These are phyloP conservation scores for Aaosphaeria arxii DNA, from an alignment of 2,329 filamentous ascomycete genomes.

Conservation along the genomic window DNA sequence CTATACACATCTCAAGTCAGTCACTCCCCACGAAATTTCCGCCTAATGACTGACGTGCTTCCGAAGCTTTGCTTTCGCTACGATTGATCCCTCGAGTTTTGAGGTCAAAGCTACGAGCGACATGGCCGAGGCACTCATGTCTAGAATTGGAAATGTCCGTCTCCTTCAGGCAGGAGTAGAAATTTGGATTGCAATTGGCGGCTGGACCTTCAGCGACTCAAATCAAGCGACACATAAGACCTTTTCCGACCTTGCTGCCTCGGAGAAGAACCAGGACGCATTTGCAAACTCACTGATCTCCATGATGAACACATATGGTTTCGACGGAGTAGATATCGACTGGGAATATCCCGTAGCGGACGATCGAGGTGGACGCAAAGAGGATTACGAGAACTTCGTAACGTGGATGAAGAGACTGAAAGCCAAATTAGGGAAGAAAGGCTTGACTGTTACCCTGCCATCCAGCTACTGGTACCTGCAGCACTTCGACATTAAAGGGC, in stretches of 20 bases:
- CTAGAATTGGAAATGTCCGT: not conserved
- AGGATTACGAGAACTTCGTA: slow-evolving; percentile 24
- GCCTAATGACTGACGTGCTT: not conserved
- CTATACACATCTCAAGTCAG: not conserved
- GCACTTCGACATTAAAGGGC: slow-evolving; percentile 20
- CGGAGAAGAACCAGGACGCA: slow-evolving; percentile 18
- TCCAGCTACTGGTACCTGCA: slow-evolving; percentile 24
- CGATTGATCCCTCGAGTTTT: slow-evolving; percentile 39
- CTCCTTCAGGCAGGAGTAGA: slow-evolving; percentile 16
- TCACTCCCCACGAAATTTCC: not conserved
- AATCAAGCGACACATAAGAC: slow-evolving; percentile 31
- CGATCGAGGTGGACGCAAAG: slow-evolving; percentile 34
- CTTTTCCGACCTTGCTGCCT: slow-evolving; percentile 34
- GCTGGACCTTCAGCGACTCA: slow-evolving; percentile 33
- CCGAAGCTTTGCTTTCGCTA: slow-evolving; percentile 35
- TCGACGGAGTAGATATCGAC: slow-evolving; percentile 47
- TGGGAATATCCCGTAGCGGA: slow-evolving; percentile 38
- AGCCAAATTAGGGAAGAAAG: slow-evolving; percentile 12
- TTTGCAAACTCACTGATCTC: slow-evolving; percentile 39
- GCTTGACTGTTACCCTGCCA: slow-evolving; percentile 23
- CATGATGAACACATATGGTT: slow-evolving; percentile 44
- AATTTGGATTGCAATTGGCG: slow-evolving; percentile 40
- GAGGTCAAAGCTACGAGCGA: not conserved
- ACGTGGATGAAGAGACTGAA: slow-evolving; percentile 20
- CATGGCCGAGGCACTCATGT: not conserved